Base-by-base conservation (phyloP, 768 basidiomycete genomes). In the Galerina marginata region DNA sequence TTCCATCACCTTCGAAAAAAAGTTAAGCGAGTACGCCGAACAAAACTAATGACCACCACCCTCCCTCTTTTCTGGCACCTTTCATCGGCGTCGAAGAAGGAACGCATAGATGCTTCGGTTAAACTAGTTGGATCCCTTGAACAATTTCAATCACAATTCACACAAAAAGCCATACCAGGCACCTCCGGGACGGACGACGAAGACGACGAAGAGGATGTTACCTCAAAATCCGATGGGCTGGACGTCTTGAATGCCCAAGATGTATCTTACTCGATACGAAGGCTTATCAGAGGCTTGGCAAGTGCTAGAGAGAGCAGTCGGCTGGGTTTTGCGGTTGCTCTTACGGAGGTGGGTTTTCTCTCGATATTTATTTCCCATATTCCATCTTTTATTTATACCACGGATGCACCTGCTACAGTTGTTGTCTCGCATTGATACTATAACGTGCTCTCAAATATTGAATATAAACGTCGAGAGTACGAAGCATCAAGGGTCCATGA, bases 31-130 rank as follows among this genome's bases (percentile, higher is more conserved):
- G 59, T 50, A 23, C 25, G 56, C 51, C 52, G 55, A 54, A 58
- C 61, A 53, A 61, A 33, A 33, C 29, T 68, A 62, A 92, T 94
- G 87, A 86, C 91, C 39, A 95, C 94, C 51, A 96, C 94, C 37
- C 86, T 98, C 56, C 91, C 93, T 12, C 83, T 97, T 37, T 98
- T 95, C 83, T 97, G 95, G 95, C 82, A 95, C 73, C 81, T 98
- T 54, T 96, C 95, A 14, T 93, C 92, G 2, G 78, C 86, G 1
- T 86, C 85, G 16, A 93, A 88, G 77, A 87, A 89, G 57, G 89
- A 93, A 61, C 88, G 95, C 9, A 69, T 96, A 38, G 87, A 90
- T 66, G 91, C 95, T 12, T 95, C 95, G 2, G 88, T 91, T 29
- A 91, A 94, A 71, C 88, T 98, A 52, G 74, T 96, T 59, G 78